A percentile compares a stretch with the other conserved stretches of the same genome.
phyloP scores from a whole-genome alignment of 1,284 basidiomycete genomes.

The Malassezia dermatis region DNA sequence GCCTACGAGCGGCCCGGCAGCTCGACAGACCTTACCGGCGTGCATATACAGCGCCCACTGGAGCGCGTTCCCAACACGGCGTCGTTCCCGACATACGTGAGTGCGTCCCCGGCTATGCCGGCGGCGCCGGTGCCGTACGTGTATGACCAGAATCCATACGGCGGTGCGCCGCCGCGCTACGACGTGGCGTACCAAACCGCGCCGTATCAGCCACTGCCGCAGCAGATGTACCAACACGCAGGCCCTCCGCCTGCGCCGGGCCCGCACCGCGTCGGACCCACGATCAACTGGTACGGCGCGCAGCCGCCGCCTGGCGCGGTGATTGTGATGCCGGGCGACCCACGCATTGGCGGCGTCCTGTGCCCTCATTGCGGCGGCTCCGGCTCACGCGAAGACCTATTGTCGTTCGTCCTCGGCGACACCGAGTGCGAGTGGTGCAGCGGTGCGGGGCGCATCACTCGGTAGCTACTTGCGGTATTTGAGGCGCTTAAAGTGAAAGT shows the following conservation, averaged over 20 bases:
- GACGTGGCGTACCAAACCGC: not conserved
- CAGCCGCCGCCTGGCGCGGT: constrained; percentile 18
- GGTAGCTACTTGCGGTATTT: constrained; percentile 36
- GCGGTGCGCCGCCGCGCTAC: constrained; percentile 11
- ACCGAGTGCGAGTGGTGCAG: constrained; percentile 14
- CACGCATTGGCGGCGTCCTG: constrained; percentile 22
- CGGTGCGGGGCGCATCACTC: constrained; percentile 13
- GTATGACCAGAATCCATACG: constrained; percentile 10
- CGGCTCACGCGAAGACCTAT: not conserved
- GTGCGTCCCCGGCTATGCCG: not conserved
- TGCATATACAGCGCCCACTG: not conserved
- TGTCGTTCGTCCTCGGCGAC: constrained; percentile 2
- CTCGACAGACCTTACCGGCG: not conserved
- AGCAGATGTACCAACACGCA: not conserved
- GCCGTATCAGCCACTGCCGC: not conserved
- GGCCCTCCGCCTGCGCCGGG: not conserved
- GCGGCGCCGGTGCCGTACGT: not conserved
- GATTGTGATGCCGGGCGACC: constrained; percentile 22
- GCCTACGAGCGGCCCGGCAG: constrained; percentile 8
- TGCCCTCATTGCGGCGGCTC: constrained; percentile 21
- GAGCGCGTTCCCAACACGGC: not conserved
- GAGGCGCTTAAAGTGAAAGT: constrained; percentile 43
- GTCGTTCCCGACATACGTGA: not conserved
- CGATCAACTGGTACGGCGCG: constrained; percentile 5
- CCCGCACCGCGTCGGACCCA: not conserved